Base-by-base conservation (phyloP, 1,284 basidiomycete genomes). In the Ceratobasidium sp. region DNA sequence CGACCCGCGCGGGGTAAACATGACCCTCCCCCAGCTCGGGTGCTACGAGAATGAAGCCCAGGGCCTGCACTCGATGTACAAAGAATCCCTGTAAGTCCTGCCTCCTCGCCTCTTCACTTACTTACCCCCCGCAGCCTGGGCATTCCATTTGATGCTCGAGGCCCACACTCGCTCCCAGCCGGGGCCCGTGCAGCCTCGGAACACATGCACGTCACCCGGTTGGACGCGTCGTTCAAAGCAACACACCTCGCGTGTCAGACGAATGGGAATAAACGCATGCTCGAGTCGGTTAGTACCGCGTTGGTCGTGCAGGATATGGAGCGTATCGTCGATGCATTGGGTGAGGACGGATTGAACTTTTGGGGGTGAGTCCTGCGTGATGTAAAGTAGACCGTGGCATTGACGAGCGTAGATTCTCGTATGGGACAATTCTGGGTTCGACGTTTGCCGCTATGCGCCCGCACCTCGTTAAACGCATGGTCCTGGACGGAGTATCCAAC, bases 361-460 rank as follows among this genome's bases (percentile, higher is more conserved):
- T 76, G 74, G 73, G 75, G 75, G 67, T 74, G 38, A 43, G 70
- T 38, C 32, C 13, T 10, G 34, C 34, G 2, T 17, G 13, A 29
- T 22, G 31, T 3, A 15, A 49, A 34, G 15, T 42, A 43, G 31
- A 34, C 17, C n/a, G 35, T 62, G 42, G 7, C 10, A 31, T 53
- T 32, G 29, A 17, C 32, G n/a, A 10, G 17, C 29, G 8, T 42
- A 64, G 60, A 2, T 64, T 50, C 69, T 73, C 69, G 29, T 72
- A 75, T 47, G 74, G 74, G 6, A 75, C 74, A 1, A 73, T 73
- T 25, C 57, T 75, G n/a, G 74, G 74, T n/a, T 69, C 74, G 8
- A 74, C 71, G 0, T 75, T 75, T 49, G 65, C 71, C 13, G 58
- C 42, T 7, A 62, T 62, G 58, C 47, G 42, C 17, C 58, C 58